Evolutionary conservation across 345 rosid genomes (phyloP), one percentile per base, ranked within the genome.

Genomic region (Dipteronia sinensis): DNA sequence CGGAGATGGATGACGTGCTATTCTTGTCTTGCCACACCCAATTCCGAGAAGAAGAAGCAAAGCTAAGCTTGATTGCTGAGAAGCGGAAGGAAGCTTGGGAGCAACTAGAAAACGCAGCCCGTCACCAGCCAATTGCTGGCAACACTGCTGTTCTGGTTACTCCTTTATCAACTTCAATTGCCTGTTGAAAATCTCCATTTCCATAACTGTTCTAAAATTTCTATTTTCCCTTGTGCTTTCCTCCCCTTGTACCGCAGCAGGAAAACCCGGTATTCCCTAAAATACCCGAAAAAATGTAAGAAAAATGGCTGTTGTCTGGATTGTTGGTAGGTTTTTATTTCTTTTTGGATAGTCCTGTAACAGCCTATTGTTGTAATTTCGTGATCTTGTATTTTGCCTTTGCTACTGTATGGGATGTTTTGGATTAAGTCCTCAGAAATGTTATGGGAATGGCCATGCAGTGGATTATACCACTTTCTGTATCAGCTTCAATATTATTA

Each of bases 1-100:
- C 88, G 0, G 97, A 94, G 80, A 94, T 93, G 94, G 98, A 94
- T 17, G 94, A 87, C 8, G 73, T 69, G 38, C 76, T 94, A 77
- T 94, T 87, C 86, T 59, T 84, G 49, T 85, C 94, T 73, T 92
- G 96, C 85, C 92, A 82, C 17, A 71, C 84, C 22, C 88, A 88
- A 11, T 90, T 83, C 22, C 82, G 70, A 67, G 96, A 92, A 74
- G 91, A 91, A 62, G 88, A 88, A 77, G 91, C 87, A 72, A 87
- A 85, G 82, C 84, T 81, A 64, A 79, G 78, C 70, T 40, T 79
- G 38, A 78, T 29, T 40, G 90, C 82, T 2, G 91, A 89, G 83
- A 85, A 85, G 85, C 82, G 92, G 73, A 88, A 89, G 80, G 87
- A 88, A 82, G 83, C 86, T 1, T 94, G 96, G 98, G 84, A 78